Evolutionary conservation across 306 rosid species (phyloP).

Genomic region (Citrullus colocynthis): DNA sequence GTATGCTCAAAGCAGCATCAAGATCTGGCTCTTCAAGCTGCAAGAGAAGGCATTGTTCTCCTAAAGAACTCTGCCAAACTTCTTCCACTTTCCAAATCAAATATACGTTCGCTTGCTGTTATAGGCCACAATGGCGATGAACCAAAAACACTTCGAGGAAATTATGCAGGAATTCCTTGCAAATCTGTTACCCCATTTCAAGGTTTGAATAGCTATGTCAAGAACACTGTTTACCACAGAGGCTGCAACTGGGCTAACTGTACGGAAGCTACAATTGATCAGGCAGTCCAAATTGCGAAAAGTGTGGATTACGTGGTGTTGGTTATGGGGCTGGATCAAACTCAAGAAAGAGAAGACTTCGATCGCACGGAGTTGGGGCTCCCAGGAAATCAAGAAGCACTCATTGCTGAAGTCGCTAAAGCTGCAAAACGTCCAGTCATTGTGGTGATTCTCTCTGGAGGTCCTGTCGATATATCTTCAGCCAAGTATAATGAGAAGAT

Average conservation of each 20-base stretch:
- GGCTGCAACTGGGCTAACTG: slow-evolving; percentile 63
- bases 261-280: slow-evolving; percentile 25
- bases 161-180: slow-evolving; percentile 85
- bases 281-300: slow-evolving; percentile 46
- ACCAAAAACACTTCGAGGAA: slow-evolving; percentile 50
- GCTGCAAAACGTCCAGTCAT: slow-evolving; percentile 59
- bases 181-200: slow-evolving; percentile 38
- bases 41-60: slow-evolving; percentile 77
- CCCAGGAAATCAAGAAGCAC: slow-evolving; percentile 66
- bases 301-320: slow-evolving; percentile 59
- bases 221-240: slow-evolving; percentile 29
- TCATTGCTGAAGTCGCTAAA: slow-evolving; percentile 45
- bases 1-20: slow-evolving; percentile 63
- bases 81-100: slow-evolving; percentile 58
- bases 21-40: slow-evolving; percentile 72
- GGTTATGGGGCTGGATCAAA: slow-evolving; percentile 83
- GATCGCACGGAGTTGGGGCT: slow-evolving; percentile 55
- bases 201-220: slow-evolving; percentile 42
- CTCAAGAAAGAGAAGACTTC: slow-evolving; percentile 51
- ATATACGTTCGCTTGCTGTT: slow-evolving; percentile 47
- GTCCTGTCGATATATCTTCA: slow-evolving; percentile 71
- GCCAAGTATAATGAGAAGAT: slow-evolving; percentile 46
- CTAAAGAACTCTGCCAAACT: slow-evolving; percentile 53
- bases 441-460: slow-evolving; percentile 71
- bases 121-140: slow-evolving; percentile 80